These are phyloP conservation scores for Lathyrus sativus DNA, from an alignment of 306 rosid species.

Conservation along the genomic window DNA sequence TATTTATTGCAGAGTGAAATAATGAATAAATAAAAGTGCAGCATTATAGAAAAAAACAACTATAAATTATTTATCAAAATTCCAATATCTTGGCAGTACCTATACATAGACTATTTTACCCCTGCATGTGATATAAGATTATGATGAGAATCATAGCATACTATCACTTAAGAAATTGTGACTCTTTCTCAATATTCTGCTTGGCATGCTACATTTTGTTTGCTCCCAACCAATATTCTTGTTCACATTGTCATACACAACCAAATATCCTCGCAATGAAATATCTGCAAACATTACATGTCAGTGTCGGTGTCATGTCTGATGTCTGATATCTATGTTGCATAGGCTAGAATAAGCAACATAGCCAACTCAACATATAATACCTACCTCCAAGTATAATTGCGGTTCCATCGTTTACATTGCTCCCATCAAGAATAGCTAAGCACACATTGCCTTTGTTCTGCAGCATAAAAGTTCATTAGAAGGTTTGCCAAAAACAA, in stretches of 20 bases:
- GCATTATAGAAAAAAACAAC: too few relatives aligned
- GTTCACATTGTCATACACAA: slow-evolving; percentile 74
- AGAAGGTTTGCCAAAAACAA: slow-evolving; percentile 18
- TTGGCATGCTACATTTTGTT: slow-evolving; percentile 56
- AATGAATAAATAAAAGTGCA: too few relatives aligned
- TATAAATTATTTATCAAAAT: not conserved
- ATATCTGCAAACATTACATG: slow-evolving; percentile 51
- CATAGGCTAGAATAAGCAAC: too few relatives aligned
- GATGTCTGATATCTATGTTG: too few relatives aligned
- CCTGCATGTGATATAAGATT: not conserved
- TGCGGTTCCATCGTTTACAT: slow-evolving; percentile 68
- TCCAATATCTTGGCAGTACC: slow-evolving; percentile 20
- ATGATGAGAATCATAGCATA: slow-evolving; percentile 26
- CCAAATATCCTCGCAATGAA: slow-evolving; percentile 68
- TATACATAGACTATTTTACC: slow-evolving; percentile 20
- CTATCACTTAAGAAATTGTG: slow-evolving; percentile 36
- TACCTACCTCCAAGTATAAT: slow-evolving; percentile 57
- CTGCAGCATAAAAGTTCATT: slow-evolving; percentile 48
- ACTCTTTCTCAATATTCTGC: slow-evolving; percentile 42
- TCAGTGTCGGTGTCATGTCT: too few relatives aligned
- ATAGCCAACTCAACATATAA: too few relatives aligned
- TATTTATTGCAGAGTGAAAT: too few relatives aligned
- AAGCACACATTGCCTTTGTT: slow-evolving; percentile 79
- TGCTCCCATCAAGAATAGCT: slow-evolving; percentile 76
- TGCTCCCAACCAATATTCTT: slow-evolving; percentile 69